Evolutionary conservation across 768 basidiomycete species (phyloP), one percentile per base, ranked within the genome.

Genomic region (Mycena vitilis): DNA sequence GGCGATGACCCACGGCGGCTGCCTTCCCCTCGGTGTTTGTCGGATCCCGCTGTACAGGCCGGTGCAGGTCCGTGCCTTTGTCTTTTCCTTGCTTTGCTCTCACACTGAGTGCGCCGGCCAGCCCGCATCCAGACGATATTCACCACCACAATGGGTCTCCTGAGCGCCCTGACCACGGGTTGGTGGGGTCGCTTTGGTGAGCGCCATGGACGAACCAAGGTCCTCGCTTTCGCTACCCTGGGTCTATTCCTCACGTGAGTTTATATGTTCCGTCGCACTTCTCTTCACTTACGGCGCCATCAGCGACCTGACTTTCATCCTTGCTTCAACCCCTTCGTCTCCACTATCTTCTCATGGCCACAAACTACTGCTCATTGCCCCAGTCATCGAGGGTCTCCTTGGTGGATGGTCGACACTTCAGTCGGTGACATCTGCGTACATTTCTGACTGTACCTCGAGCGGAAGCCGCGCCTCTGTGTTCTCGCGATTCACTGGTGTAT

Each of bases 171-270:
- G 38, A 96, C 94, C 9, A 94, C 95, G 0, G 93, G 91, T 2
- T 95, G 90, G 88, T 98, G 96, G 96, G 94, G 94, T 48, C 88
- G 87, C 63, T 92, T 91, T 65, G 89, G 93, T 23, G 94, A 97
- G 76, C 83, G 88, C 22, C 80, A 91, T 70, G 96, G 96, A 13
- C 84, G 96, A 54, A 95, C 91, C 2, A 87, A 84, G 59, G 90
- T 96, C 30, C 87, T 97, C 66, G 89, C 91, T 12, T 82, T 90
- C 40, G 81, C 91, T 5, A 88, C 91, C 0, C 75, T 92, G 18
- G 95, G 96, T 20, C 63, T 83, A 11, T 78, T 84, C 73, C 75
- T 79, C 65, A 71, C 82, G 80, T 83, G 71, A 23, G n/a, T 51
- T 48, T 22, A 71, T 56, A 53, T 55, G 15, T 65, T 55, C 36